Conservation (phyloP, 2,329 filamentous ascomycete species). For the Coniochaeta sp. region DNA sequence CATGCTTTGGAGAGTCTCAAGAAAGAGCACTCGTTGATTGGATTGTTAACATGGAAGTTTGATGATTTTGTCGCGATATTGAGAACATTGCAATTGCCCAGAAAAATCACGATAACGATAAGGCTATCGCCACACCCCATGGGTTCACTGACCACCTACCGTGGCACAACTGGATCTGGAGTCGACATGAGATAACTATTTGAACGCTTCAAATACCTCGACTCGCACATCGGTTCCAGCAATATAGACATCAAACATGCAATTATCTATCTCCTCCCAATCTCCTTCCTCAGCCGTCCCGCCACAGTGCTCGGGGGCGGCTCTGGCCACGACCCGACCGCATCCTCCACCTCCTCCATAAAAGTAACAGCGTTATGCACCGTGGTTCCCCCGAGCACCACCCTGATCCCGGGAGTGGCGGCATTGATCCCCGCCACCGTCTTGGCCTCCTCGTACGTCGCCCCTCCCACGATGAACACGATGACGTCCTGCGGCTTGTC, state of each 20-base stretch:
- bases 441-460: slow-evolving; percentile 95
- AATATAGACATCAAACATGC: neutral
- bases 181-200: neutral
- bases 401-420: slow-evolving; percentile 75
- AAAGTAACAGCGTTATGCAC: slow-evolving; percentile 86
- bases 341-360: slow-evolving; percentile 85
- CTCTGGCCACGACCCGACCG: slow-evolving; percentile 80
- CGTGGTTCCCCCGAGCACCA: slow-evolving; percentile 82
- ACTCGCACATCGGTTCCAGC: neutral
- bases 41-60: neutral
- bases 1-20: neutral
- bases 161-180: neutral
- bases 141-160: neutral
- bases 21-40: neutral
- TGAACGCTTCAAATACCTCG: neutral
- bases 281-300: slow-evolving; percentile 21
- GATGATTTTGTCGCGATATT: neutral
- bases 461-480: slow-evolving; percentile 87
- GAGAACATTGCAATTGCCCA: neutral
- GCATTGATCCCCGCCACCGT: slow-evolving; percentile 94
- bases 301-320: slow-evolving; percentile 28
- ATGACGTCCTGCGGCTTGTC: slow-evolving; percentile 97
- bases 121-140: neutral
- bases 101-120: neutral
- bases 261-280: slow-evolving; percentile 14